Evolutionary conservation across 345 rosid genomes (phyloP), one percentile per base, ranked within the genome.

Genomic region (Eucalyptus sp.): DNA sequence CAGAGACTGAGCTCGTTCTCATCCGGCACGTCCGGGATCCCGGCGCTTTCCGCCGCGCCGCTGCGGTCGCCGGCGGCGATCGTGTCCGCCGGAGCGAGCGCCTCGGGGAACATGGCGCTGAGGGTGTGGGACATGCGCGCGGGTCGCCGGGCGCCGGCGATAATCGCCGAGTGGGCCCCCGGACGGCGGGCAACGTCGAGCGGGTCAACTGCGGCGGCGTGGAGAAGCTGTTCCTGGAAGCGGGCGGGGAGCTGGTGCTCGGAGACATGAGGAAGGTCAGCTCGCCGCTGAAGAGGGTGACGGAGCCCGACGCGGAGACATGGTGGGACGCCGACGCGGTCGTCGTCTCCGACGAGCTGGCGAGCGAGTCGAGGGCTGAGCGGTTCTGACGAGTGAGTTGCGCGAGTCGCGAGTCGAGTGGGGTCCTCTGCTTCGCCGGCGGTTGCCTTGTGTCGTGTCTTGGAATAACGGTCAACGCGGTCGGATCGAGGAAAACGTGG

Each of bases 291-390:
- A 91, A 80, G 84, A 88, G 87, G 43, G 54, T 90, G 88, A 90
- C 95, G 90, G 94, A 91, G 56, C 29, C 91, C 49, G 93, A 93
- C 37, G 89, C 60, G 86, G 94, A 89, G 5, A 91, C 91, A 4
- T 91, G 95, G 94, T 95, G 94, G 92, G 95, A 93, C 86, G 94
- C 98, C 62, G 94, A 95, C 91, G 92, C 91, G 89, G 95, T 93
- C 87, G 87, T 89, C 8, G 88, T 81, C 2, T 71, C 90, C 31
- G 93, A 90, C 50, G 93, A 89, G 85, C 64, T 14, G 71, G 50
- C 49, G 33, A 41, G 25, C 41, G 52, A 58, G 33, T 54, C 50
- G 54, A 56, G 62, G 27, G 87, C 60, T 13, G 64, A 86, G 87
- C 25, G 29, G 2, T 86, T n/a, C 41, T 50, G 83, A 76, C 44